Evolutionary conservation across 2,329 filamentous ascomycete genomes (phyloP), one percentile per base, ranked within the genome.

Genomic region (Coniochaeta prunicola): DNA sequence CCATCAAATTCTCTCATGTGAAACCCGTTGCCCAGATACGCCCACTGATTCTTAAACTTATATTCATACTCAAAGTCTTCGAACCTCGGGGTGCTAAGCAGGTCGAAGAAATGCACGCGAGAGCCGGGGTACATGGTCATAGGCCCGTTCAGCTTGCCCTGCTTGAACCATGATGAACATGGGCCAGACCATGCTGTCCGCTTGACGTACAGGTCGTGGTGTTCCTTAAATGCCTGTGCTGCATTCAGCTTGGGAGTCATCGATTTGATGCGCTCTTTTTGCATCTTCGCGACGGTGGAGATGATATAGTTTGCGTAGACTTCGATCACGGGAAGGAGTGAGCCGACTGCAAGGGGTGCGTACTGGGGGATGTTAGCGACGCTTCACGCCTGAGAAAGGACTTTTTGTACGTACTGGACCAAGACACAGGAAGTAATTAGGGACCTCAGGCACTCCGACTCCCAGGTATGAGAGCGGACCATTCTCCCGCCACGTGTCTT

Each of bases 1-100:
- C 48, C 57, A 21, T 55, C 57, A 31, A 42, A 55, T 24, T 58
- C 57, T n/a, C 33, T 24, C 34, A 30, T 36, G 6, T 19, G 15
- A 24, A 56, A 59, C 1, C 58, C 58, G 28, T 59, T 57, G 28
- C 58, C 58, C 2, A 59, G n/a, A 19, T 28, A 59, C 12, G 7
- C 26, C 4, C 9, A 59, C 30, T 38, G 36, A 40, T 59, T 59
- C 15, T 8, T 30, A 24, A 2, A 24, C 9, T 9, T 4, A 13
- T 38, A 56, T n/a, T 7, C 2, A 13, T 10, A 10, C 2, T 56
- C 53, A 15, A 4, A 56, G 53, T 56, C 53, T 15, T 56, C 53
- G 21, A 12, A 38, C n/a, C 53, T 21, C n/a, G 31, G 31, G n/a
- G 4, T 15, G 9, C n/a, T 9, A 3, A 56, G 17, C 7, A 56